Conservation (phyloP, 2,329 filamentous ascomycete species). For the Colletotrichum melonis region DNA sequence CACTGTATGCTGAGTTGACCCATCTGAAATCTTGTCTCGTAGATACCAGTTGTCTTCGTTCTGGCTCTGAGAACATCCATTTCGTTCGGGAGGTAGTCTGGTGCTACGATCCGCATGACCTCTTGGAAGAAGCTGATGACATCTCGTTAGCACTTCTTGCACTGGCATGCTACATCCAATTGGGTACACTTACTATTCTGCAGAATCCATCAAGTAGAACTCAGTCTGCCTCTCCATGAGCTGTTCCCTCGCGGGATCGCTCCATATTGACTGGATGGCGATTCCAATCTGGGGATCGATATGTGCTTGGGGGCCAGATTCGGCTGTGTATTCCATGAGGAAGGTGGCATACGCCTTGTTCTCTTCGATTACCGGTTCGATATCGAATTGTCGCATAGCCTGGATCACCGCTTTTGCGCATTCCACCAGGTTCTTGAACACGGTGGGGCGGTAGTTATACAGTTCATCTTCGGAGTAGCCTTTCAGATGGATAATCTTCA, state of each 20-base stretch:
- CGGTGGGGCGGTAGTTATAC: slow-evolving; percentile 91
- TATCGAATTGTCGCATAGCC: slow-evolving; percentile 91
- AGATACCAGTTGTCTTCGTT: slow-evolving; percentile 99
- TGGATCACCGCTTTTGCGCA: slow-evolving; percentile 93
- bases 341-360: slow-evolving; percentile 83
- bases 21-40: slow-evolving; percentile 99
- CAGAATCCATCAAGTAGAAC: slow-evolving; percentile 99
- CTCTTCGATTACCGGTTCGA: slow-evolving; percentile 78
- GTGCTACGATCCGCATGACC: slow-evolving; percentile 82
- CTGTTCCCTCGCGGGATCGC: slow-evolving; percentile 83
- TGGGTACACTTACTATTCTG: slow-evolving; percentile 82
- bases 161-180: background rate
- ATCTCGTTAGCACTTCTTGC: slow-evolving; percentile 38
- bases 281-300: slow-evolving; percentile 84
- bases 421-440: slow-evolving; percentile 98
- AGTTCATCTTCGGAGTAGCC: slow-evolving; percentile 96
- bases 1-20: slow-evolving; percentile 98
- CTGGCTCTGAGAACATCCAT: slow-evolving; percentile 94
- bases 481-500: slow-evolving; percentile 99
- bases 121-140: slow-evolving; percentile 90
- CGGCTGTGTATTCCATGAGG: slow-evolving; percentile 87
- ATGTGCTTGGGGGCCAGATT: slow-evolving; percentile 87
- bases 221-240: slow-evolving; percentile 95
- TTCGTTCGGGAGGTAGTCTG: slow-evolving; percentile 91
- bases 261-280: slow-evolving; percentile 90